Evolutionary conservation across 169 alveolate species (phyloP).

Genomic region (Plasmodium coatneyi): DNA sequence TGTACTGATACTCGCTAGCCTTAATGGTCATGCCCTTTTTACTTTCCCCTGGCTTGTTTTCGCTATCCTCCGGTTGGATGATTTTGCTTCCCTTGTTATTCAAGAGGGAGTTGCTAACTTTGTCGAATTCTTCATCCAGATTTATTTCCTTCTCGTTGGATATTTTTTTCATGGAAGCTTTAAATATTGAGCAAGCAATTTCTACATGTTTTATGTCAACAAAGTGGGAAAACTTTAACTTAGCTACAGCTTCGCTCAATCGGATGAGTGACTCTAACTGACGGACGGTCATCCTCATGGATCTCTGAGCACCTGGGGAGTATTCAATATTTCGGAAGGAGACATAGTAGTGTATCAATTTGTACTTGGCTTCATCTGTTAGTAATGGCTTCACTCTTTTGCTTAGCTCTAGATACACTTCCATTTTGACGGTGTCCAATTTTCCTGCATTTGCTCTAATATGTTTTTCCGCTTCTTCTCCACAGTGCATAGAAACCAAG

Average conservation of each 20-base stretch:
- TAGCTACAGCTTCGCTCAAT: slow-evolving; percentile 96
- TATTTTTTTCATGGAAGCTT: slow-evolving; percentile 86
- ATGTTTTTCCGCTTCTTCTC: slow-evolving; percentile 66
- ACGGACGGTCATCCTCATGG: slow-evolving; percentile 96
- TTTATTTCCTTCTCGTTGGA: slow-evolving; percentile 80
- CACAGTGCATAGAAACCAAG: slow-evolving; percentile 75
- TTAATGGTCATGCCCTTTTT: slow-evolving; percentile 67
- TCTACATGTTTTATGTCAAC: slow-evolving; percentile 93
- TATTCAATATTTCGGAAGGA: slow-evolving; percentile 93
- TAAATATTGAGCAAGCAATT: slow-evolving; percentile 93
- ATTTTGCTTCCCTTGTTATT: not conserved
- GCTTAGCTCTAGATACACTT: slow-evolving; percentile 93
- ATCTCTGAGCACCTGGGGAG: slow-evolving; percentile 87
- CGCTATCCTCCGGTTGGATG: not conserved
- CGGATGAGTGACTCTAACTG: slow-evolving; percentile 96
- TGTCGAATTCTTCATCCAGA: slow-evolving; percentile 71
- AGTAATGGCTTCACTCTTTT: slow-evolving; percentile 93
- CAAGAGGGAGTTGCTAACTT: slow-evolving; percentile 12
- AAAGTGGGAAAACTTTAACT: slow-evolving; percentile 92
- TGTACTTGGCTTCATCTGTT: slow-evolving; percentile 92
- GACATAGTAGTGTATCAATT: slow-evolving; percentile 92
- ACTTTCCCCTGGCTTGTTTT: slow-evolving; percentile 5
- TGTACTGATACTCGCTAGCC: slow-evolving; percentile 80
- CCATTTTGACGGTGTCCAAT: slow-evolving; percentile 89
- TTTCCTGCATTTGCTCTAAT: slow-evolving; percentile 67